Evolutionary conservation across 2,329 filamentous ascomycete genomes (phyloP), one percentile per base, ranked within the genome.

Genomic region (Fusarium fujikuroi): DNA sequence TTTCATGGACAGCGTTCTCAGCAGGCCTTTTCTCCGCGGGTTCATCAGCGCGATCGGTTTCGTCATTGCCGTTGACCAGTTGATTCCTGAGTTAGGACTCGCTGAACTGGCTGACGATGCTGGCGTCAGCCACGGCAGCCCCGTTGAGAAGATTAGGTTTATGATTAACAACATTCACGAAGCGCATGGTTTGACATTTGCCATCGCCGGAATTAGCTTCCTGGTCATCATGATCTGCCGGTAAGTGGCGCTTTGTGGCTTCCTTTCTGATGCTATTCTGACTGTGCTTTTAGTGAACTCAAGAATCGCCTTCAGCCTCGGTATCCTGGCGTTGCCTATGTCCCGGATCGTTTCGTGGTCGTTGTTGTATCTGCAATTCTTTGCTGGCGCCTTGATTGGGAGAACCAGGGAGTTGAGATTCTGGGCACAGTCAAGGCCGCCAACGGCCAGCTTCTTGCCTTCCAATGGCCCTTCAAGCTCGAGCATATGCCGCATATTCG

Each of bases 11-110:
- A 97, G 94, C 78, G 95, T 99, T 16, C 87, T 99, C 40, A 98
- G 95, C 75, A 89, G 94, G 39, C 96, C 96, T 2, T 98, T 99
- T 77, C 84, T 98, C 63, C 88, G 96, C 67, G 96, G 96, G 2
- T 99, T 99, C 84, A 98, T 99, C 83, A 97, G 94, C 64, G 96
- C 96, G 57, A 97, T 99, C 80, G 96, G 96, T 54, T 93, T 98
- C 63, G 95, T 98, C 73, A 98, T 99, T 79, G 91, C 97, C 43
- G 94, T 98, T 40, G 96, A 98, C 81, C 96, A 99, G 83, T 85
- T 97, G 49, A 93, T 98, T 60, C 95, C 95, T 0, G 95, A 98
- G 81, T 88, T 97, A 77, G 96, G 96, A 2, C 87, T 99, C 28
- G 87, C 87, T 42, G 84, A 87, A 3, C 82, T 90, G 23, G 93